Base-by-base conservation (phyloP, 179 eudicot species). In the Silene noctiflora region DNA sequence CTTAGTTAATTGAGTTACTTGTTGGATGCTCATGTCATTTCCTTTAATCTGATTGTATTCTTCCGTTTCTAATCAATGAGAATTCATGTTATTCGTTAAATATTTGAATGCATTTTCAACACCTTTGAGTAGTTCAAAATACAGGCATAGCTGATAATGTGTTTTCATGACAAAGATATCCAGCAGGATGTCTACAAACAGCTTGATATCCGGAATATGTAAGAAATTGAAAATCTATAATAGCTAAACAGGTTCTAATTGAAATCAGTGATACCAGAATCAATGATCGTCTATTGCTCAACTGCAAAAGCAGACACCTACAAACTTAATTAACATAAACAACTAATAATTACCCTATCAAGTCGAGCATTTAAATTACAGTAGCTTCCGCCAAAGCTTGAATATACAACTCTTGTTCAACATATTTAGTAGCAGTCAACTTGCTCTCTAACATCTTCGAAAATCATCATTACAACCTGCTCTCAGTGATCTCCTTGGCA, bases 1-100 rank as follows among this genome's bases (percentile, higher is more conserved):
- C 55, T 21, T 60, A 70, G 46, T 48, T 75, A 24, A 24, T 62
- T 70, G 46, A 71, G 69, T 60, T 71, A 12, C 22, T 64, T 31
- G 65, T 63, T 70, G 65, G 68, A 59, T 51, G 72, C 55, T 71
- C 69, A 42, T 75, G 78, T 70, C 20, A 69, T 46, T 53, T 75
- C 76, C 69, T 80, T 80, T 76, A 19, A 39, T 71, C 14, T 24
- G 14, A 70, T 62, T 53, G 20, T 39, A 31, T 70, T 68, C 63
- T 70, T 75, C 44, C 65, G 33, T 71, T 51, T 63, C 25, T 7
- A 51, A 51, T 80, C 59, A 51, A 67, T 67, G 10, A 33, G 8
- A 71, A 44, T 31, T n/a, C 51, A 1, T 67, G 17, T 67, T 31
- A 13, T 22, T 58, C 11, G n/a, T 58, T 58, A n/a, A 2, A 2